These are phyloP conservation scores for Rhizophora mangle DNA, from an alignment of 345 rosid species.

Conservation along the genomic window DNA sequence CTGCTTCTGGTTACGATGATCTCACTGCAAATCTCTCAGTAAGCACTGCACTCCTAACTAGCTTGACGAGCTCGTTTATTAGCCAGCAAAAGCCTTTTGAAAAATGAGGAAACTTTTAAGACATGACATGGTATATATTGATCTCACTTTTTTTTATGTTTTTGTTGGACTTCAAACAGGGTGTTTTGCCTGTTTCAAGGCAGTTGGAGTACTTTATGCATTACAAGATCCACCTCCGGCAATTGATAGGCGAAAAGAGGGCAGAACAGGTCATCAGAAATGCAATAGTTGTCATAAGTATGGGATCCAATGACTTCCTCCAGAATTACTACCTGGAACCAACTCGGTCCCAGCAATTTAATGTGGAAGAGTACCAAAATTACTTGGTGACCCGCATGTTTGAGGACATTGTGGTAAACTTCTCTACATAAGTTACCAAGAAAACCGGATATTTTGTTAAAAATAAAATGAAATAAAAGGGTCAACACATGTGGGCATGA, in stretches of 20 bases:
- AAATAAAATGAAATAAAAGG: too few relatives aligned
- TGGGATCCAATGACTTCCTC: constrained; percentile 89
- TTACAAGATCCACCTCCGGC: constrained; percentile 57
- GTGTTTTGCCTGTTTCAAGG: constrained; percentile 54
- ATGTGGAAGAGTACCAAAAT: constrained; percentile 46
- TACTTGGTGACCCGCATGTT: constrained; percentile 52
- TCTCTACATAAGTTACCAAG: too few relatives aligned
- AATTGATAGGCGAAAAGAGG: constrained; percentile 47
- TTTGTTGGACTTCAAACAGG: constrained; percentile 28
- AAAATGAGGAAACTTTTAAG: too few relatives aligned
- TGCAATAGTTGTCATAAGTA: constrained; percentile 49
- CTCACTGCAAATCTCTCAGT: constrained; percentile 81
- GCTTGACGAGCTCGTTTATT: too few relatives aligned
- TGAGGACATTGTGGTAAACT: constrained; percentile 46
- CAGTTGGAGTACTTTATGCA: constrained; percentile 62
- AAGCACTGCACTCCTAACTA: constrained; percentile 14
- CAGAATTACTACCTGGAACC: constrained; percentile 73
- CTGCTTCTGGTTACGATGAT: constrained; percentile 88
- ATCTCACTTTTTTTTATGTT: background rate
- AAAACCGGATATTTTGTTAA: too few relatives aligned
- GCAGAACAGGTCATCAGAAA: constrained; percentile 49
- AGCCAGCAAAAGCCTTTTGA: too few relatives aligned
- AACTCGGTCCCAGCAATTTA: constrained; percentile 54
- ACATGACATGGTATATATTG: background rate
- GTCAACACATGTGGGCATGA: too few relatives aligned